These are phyloP conservation scores for Hortiboletus flavorubellus DNA, from an alignment of 768 basidiomycete genomes.

Conservation along the genomic window DNA sequence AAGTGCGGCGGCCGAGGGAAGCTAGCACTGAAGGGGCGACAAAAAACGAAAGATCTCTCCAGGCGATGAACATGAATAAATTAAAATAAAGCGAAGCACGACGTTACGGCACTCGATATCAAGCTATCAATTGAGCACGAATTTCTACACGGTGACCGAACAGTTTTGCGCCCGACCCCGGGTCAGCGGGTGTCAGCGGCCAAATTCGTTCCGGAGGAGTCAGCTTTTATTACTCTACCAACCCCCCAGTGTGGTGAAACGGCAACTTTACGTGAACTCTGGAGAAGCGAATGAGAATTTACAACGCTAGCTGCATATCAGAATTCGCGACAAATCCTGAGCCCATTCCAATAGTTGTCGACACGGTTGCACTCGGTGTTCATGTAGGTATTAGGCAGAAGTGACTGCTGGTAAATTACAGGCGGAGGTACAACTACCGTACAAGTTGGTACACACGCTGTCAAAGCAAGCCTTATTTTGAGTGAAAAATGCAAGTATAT, in stretches of 20 bases:
- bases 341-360: constrained; percentile 11
- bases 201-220: neutral
- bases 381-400: constrained; percentile 1
- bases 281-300: neutral
- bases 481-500: neutral
- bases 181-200: neutral
- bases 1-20: constrained; percentile 8
- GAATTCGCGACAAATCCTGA: constrained; percentile 4
- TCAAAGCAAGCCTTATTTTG: constrained; percentile 14
- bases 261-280: constrained; percentile 11
- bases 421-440: constrained; percentile 5
- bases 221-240: constrained; percentile 7
- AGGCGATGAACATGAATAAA: neutral
- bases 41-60: neutral
- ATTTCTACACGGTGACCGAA: neutral
- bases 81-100: neutral
- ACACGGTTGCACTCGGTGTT: constrained; percentile 6
- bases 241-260: constrained; percentile 6
- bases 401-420: constrained; percentile 12
- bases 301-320: constrained; percentile 4
- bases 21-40: neutral
- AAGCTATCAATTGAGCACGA: constrained; percentile 1
- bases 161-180: constrained; percentile 1
- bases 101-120: constrained; percentile 1
- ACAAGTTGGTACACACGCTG: constrained; percentile 22